Percentiles rank a stretch among this genome's conserved stretches.
These are phyloP conservation scores for Crucibulum laeve DNA, from an alignment of 768 basidiomycete genomes.

Conservation along the genomic window DNA sequence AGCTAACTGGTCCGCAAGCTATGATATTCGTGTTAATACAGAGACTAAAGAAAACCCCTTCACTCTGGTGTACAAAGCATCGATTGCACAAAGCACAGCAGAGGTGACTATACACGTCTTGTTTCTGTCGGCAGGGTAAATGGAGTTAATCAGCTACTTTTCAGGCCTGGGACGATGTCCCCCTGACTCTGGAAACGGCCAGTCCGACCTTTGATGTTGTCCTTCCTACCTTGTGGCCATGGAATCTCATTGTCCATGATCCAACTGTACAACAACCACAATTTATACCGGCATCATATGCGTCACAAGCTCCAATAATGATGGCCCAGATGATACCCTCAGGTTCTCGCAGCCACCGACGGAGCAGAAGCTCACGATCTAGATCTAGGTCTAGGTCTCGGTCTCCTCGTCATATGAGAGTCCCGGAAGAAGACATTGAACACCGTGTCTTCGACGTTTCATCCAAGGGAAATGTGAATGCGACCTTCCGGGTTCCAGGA, in stretches of 20 bases:
- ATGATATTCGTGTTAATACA: slow-evolving; percentile 36
- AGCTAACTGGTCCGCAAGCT: slow-evolving; percentile 29
- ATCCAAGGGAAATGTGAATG: slow-evolving; percentile 23
- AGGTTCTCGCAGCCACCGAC: too few species aligned
- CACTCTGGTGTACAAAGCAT: slow-evolving; percentile 33
- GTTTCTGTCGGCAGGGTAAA: too few species aligned
- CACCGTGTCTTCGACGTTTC: slow-evolving; percentile 9
- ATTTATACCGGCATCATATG: too few species aligned
- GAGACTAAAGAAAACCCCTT: slow-evolving; percentile 25
- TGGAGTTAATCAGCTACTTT: too few species aligned
- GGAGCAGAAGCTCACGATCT: too few species aligned
- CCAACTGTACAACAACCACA: too few species aligned
- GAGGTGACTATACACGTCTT: slow-evolving; percentile 22
- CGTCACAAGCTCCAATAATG: too few species aligned
- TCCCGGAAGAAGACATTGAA: too few species aligned
- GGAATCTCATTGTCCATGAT: slow-evolving; percentile 16
- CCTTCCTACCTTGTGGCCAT: slow-evolving; percentile 22
- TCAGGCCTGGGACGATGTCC: slow-evolving; percentile 30
- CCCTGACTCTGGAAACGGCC: slow-evolving; percentile 29
- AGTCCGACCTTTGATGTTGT: slow-evolving; percentile 25
- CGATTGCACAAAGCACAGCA: slow-evolving; percentile 32
- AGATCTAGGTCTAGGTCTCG: too few species aligned
- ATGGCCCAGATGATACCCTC: too few species aligned
- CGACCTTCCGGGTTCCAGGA: slow-evolving; percentile 31
- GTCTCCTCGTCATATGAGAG: too few species aligned